Evolutionary conservation across 2,329 filamentous ascomycete genomes (phyloP).

Genomic region (Colletotrichum brevisporum): DNA sequence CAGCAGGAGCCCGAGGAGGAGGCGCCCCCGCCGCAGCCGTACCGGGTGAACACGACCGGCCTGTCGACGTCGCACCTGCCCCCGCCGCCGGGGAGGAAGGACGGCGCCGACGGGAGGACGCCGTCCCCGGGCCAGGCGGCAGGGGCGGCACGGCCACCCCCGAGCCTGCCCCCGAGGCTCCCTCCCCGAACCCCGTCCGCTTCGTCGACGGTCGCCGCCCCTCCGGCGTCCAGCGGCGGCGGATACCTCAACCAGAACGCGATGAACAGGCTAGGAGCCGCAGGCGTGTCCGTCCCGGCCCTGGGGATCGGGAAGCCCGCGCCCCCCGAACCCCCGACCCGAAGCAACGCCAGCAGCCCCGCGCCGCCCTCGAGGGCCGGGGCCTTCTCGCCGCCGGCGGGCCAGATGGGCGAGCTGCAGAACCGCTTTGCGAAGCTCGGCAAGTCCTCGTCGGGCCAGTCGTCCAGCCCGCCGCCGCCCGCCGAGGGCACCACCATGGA

Average conservation of each 20-base stretch:
- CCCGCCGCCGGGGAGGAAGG: conserved; percentile 74
- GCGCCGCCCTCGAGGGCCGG: conserved; percentile 45
- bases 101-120: conserved; percentile 53
- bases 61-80: conserved; percentile 78
- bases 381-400: conserved; percentile 40
- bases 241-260: conserved; percentile 68
- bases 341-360: conserved; percentile 48
- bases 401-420: conserved; percentile 76
- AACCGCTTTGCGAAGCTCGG: conserved; percentile 73
- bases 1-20: conserved; percentile 52
- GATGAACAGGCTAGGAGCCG: conserved; percentile 75
- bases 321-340: conserved; percentile 41
- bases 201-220: conserved; percentile 39
- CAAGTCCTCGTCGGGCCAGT: conserved; percentile 49
- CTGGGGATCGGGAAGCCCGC: conserved; percentile 75
- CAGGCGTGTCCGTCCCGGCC: conserved; percentile 83
- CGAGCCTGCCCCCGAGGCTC: conserved; percentile 79
- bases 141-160: conserved; percentile 54
- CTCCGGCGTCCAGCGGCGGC: conserved; percentile 45
- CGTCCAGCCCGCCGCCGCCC: conserved; percentile 48
- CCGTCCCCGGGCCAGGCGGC: conserved; percentile 45
- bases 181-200: conserved; percentile 63
- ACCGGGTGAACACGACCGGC: conserved; percentile 78
- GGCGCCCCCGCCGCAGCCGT: conserved; percentile 72
- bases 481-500: conserved; percentile 72